phyloP scores from a whole-genome alignment of 306 rosid genomes.

The Quercus agrifolia region DNA sequence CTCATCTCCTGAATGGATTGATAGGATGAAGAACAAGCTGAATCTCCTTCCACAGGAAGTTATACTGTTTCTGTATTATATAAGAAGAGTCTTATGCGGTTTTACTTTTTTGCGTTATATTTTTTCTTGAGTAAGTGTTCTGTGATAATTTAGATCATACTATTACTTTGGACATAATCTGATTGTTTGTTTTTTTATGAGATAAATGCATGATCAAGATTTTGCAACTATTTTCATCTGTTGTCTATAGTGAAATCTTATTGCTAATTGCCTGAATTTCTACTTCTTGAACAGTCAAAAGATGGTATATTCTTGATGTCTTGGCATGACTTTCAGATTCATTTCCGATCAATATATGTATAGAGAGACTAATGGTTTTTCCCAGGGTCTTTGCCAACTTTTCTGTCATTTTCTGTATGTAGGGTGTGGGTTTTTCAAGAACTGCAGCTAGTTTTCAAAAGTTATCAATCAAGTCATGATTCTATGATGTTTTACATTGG shows the following conservation, averaged over 20 bases:
- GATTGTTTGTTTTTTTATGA: too few species aligned
- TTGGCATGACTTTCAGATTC: constrained; percentile 99
- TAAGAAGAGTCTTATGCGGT: neutral
- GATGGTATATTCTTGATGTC: constrained; percentile 99
- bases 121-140: neutral
- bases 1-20: constrained; percentile 90
- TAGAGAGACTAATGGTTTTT: neutral
- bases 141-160: neutral
- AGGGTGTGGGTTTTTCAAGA: constrained; percentile 99
- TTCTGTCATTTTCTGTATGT: constrained; percentile 14
- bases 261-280: neutral
- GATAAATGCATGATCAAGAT: neutral
- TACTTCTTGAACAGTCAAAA: constrained; percentile 57
- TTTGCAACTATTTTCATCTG: neutral
- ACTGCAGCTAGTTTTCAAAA: constrained; percentile 90
- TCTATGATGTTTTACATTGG: constrained; percentile 96
- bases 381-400: constrained; percentile 11
- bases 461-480: constrained; percentile 94
- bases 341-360: constrained; percentile 80
- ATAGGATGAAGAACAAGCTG: constrained; percentile 95
- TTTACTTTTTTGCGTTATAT: neutral
- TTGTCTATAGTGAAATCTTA: constrained; percentile 8
- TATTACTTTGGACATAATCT: neutral
- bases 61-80: neutral
- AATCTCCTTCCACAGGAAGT: constrained; percentile 84